Conservation (phyloP, 768 basidiomycete species). For the Suillus sp. region DNA sequence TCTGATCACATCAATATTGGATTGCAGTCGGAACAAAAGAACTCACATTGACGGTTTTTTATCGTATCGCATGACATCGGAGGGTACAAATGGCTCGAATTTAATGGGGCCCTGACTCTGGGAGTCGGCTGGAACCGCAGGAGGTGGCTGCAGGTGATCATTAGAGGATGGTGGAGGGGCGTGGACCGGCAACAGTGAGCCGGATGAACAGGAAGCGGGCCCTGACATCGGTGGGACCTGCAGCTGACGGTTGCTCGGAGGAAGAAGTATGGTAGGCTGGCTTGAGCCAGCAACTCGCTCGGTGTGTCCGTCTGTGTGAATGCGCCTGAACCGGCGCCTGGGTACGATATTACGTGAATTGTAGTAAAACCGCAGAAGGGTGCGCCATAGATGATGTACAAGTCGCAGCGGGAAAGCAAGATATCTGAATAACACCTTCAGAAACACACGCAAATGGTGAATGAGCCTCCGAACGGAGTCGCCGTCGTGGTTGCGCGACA, state of each 20-base stretch:
- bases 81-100: background rate
- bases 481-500: background rate
- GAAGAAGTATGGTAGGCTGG: background rate
- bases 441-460: background rate
- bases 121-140: too few relatives aligned
- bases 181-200: background rate
- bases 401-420: background rate
- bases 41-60: background rate
- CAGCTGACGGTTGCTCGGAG: background rate
- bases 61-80: conserved; percentile 3
- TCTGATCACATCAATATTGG: background rate
- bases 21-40: background rate
- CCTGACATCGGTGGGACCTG: background rate
- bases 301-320: background rate
- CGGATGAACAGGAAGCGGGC: background rate
- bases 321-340: background rate
- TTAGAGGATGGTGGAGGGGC: background rate
- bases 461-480: background rate
- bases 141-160: background rate
- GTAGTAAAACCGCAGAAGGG: background rate
- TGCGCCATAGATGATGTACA: background rate
- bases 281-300: background rate
- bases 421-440: background rate
- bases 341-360: background rate
- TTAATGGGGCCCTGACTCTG: background rate